A percentile compares a stretch with the other conserved stretches of the same genome.
Evolutionary conservation across 768 basidiomycete genomes (phyloP).

Genomic region (Agaricus sinodeliciosus): DNA sequence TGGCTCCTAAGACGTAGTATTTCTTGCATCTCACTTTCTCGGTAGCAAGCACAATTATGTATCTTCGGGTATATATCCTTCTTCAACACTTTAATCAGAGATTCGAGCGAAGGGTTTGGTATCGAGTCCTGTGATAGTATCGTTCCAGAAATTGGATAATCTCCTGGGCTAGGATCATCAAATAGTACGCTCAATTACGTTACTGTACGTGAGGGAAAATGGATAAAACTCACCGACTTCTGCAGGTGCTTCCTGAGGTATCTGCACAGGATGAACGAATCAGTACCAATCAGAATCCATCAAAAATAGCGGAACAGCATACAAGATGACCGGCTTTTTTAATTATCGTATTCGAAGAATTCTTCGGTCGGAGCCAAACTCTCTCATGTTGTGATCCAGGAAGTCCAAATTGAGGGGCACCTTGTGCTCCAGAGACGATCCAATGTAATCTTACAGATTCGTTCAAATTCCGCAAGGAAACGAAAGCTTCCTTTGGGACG

Average conservation of each 20-base stretch:
- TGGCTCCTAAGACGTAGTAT: not conserved
- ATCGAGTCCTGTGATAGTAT: not conserved
- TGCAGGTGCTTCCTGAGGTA: conserved; percentile 33
- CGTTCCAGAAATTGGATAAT: not conserved
- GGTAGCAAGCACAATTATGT: not conserved
- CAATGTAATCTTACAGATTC: conserved; percentile 44
- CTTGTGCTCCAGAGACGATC: conserved; percentile 42
- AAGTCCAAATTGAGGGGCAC: conserved; percentile 30
- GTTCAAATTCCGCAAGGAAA: conserved; percentile 34
- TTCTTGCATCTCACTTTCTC: not conserved
- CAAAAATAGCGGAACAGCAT: conserved; percentile 9
- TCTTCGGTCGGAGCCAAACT: conserved; percentile 36
- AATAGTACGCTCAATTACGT: not conserved
- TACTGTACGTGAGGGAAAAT: not conserved
- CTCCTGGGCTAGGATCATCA: not conserved
- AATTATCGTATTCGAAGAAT: conserved; percentile 34
- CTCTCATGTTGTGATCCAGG: conserved; percentile 27
- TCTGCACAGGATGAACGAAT: conserved; percentile 16
- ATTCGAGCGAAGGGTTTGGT: not conserved
- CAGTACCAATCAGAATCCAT: too few species aligned
- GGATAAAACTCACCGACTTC: conserved; percentile 16
- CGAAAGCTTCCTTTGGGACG: conserved; percentile 33
- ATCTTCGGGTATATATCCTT: not conserved
- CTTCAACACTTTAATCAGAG: not conserved
- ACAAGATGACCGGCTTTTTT: conserved; percentile 38